A percentile compares a stretch with the other conserved stretches of the same genome.
Evolutionary conservation across 768 basidiomycete genomes (phyloP).

Genomic region (Panaeolus papilionaceus): DNA sequence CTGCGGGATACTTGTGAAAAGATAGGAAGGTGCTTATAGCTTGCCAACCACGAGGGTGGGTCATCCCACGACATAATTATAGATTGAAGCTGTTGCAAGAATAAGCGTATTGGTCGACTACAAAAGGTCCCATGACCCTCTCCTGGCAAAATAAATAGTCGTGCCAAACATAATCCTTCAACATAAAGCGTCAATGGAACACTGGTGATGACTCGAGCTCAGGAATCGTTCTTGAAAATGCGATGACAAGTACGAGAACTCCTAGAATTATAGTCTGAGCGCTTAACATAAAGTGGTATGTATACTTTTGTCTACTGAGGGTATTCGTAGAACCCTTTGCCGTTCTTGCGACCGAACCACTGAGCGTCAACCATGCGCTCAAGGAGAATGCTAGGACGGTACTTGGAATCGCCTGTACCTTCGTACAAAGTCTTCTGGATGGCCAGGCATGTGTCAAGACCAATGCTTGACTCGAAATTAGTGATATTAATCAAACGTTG

Average conservation of each 20-base stretch:
- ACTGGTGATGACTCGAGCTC: not conserved
- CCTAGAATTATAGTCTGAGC: not conserved
- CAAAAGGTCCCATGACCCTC: not conserved
- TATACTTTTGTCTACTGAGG: slow-evolving; percentile 7
- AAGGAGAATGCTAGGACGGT: slow-evolving; percentile 88
- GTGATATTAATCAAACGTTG: slow-evolving; percentile 7
- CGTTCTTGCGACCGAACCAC: slow-evolving; percentile 92
- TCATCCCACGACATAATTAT: not conserved
- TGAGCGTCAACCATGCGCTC: slow-evolving; percentile 97
- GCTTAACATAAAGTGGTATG: not conserved
- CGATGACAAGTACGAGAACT: not conserved
- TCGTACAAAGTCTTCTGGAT: slow-evolving; percentile 91
- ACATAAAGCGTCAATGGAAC: not conserved
- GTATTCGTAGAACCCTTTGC: slow-evolving; percentile 96
- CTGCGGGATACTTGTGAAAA: not conserved
- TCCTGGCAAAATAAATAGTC: not conserved
- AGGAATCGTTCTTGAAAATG: not conserved
- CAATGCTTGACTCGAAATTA: slow-evolving; percentile 63
- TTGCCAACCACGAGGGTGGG: not conserved
- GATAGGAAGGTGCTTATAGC: not conserved
- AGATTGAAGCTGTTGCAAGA: not conserved
- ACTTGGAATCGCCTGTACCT: slow-evolving; percentile 94
- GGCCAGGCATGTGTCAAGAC: slow-evolving; percentile 95
- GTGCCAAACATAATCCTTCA: not conserved
- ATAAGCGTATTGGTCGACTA: not conserved